These are phyloP conservation scores for Inonotus hispidus DNA, from an alignment of 1,284 basidiomycete species.

Conservation along the genomic window DNA sequence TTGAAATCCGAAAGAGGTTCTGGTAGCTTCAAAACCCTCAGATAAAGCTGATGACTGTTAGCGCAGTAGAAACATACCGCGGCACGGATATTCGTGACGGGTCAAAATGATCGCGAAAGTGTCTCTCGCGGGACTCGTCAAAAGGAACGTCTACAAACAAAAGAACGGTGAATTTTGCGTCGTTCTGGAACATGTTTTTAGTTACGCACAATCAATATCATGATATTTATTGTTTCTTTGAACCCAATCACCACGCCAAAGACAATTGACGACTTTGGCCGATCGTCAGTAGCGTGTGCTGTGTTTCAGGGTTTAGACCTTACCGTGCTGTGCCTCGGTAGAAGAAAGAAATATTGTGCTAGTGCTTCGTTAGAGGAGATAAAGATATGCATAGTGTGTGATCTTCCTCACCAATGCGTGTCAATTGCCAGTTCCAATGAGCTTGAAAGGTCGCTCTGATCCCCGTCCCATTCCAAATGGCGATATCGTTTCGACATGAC, in stretches of 20 bases:
- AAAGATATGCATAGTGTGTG: slow-evolving; percentile 3
- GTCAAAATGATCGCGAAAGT: slow-evolving; percentile 70
- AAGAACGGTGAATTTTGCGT: neutral
- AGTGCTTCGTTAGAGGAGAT: slow-evolving; percentile 16
- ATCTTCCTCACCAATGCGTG: slow-evolving; percentile 57
- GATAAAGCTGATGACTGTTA: neutral
- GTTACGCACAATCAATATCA: slow-evolving; percentile 60
- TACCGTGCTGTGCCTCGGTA: slow-evolving; percentile 79
- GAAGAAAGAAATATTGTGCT: slow-evolving; percentile 85
- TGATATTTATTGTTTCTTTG: slow-evolving; percentile 68
- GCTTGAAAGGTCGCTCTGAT: slow-evolving; percentile 66
- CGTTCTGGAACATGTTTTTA: neutral
- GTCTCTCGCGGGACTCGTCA: slow-evolving; percentile 41
- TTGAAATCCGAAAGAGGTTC: slow-evolving; percentile 65
- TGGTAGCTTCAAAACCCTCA: slow-evolving; percentile 49
- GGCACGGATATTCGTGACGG: slow-evolving; percentile 84
- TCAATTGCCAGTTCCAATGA: slow-evolving; percentile 83
- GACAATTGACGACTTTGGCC: slow-evolving; percentile 52
- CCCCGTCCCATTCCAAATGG: slow-evolving; percentile 71
- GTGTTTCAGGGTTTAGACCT: slow-evolving; percentile 17
- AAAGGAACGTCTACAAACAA: slow-evolving; percentile 52
- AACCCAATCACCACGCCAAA: slow-evolving; percentile 81
- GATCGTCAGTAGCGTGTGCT: neutral
- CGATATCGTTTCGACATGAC: slow-evolving; percentile 79
- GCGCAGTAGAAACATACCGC: slow-evolving; percentile 39